A percentile compares a stretch with the other conserved stretches of the same genome.
These are phyloP conservation scores for Drosera spatulata DNA, from an alignment of 179 eudicot species.

Conservation along the genomic window DNA sequence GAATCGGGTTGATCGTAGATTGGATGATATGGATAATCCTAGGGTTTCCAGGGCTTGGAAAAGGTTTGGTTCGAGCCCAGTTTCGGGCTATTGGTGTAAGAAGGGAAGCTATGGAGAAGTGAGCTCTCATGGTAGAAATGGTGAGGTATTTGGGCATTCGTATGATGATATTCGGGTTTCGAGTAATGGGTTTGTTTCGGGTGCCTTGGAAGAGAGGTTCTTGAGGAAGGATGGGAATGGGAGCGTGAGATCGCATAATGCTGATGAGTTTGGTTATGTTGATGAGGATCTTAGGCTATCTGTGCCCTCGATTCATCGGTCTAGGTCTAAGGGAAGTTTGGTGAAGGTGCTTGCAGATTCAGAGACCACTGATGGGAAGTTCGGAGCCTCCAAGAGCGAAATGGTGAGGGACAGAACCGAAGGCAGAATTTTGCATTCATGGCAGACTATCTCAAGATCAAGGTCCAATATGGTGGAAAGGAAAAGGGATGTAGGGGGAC, in stretches of 20 bases:
- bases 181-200: constrained; percentile 14
- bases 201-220: constrained; percentile 1
- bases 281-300: constrained; percentile 12
- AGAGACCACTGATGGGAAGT: constrained; percentile 10
- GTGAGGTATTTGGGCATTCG: not conserved
- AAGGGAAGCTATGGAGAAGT: constrained; percentile 7
- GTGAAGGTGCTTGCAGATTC: constrained; percentile 15
- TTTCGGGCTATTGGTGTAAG: constrained; percentile 16
- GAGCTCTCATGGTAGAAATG: constrained; percentile 3
- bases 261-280: constrained; percentile 7
- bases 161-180: constrained; percentile 13
- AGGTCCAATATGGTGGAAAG: constrained; percentile 66
- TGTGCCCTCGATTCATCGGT: constrained; percentile 13
- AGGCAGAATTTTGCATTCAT: constrained; percentile 54
- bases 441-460: constrained; percentile 88
- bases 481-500: constrained; percentile 17
- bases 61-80: constrained; percentile 24
- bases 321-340: constrained; percentile 18
- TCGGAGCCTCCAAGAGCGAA: not conserved
- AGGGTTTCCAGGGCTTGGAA: constrained; percentile 18
- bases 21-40: constrained; percentile 1
- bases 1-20: constrained; percentile 14
- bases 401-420: constrained; percentile 17
- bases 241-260: constrained; percentile 31
- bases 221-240: constrained; percentile 8